Percentiles rank a stretch among this genome's conserved stretches.
Evolutionary conservation across 139 green algal genomes (phyloP).

Genomic region (Chlamydomonas eustigma): DNA sequence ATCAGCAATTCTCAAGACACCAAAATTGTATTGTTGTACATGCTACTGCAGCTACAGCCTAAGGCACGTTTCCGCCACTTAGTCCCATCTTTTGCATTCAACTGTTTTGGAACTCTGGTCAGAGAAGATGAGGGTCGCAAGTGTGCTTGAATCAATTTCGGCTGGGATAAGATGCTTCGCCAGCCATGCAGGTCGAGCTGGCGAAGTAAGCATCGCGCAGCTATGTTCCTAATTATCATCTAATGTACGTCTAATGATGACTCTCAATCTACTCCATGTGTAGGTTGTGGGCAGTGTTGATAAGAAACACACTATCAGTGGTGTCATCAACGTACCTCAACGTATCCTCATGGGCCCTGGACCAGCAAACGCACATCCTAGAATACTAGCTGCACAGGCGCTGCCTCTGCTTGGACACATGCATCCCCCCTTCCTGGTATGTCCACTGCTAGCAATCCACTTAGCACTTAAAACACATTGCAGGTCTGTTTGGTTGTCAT

Average conservation of each 20-base stretch:
- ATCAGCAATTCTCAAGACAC: too few relatives aligned
- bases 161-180: neutral
- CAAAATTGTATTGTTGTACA: too few relatives aligned
- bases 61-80: too few relatives aligned
- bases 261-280: neutral
- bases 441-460: neutral
- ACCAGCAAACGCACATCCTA: constrained; percentile 75
- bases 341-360: constrained; percentile 83
- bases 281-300: neutral
- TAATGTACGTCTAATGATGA: too few relatives aligned
- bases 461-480: too few relatives aligned
- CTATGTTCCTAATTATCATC: neutral
- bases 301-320: neutral
- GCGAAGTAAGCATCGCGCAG: neutral
- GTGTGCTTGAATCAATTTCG: neutral
- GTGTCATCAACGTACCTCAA: constrained; percentile 42
- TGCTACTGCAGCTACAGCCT: too few relatives aligned
- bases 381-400: constrained; percentile 69
- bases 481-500: too few relatives aligned
- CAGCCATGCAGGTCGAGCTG: neutral
- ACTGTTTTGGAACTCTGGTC: too few relatives aligned
- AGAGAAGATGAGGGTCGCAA: neutral
- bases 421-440: constrained; percentile 84
- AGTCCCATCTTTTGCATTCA: too few relatives aligned
- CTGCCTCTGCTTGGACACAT: constrained; percentile 85